Conservation (phyloP, 208 protist genomes). For the Leptomonas pyrrhocoris region DNA sequence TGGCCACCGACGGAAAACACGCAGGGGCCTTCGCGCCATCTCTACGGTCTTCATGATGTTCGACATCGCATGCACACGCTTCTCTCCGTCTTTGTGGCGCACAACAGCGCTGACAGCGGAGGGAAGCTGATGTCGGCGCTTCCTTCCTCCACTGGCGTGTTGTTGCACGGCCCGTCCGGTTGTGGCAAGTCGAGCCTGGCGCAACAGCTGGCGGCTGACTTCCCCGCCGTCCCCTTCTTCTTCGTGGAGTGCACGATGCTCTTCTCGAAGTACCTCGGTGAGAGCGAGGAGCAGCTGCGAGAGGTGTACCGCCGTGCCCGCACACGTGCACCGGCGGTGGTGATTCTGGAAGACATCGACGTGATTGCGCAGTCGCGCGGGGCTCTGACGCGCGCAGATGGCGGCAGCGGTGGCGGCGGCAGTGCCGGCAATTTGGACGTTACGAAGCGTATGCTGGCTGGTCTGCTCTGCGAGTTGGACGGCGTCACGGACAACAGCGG, state of each 20-base stretch:
- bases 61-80: slow-evolving; percentile 43
- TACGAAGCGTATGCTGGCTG: slow-evolving; percentile 90
- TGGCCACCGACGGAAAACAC: background rate
- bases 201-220: slow-evolving; percentile 36
- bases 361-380: slow-evolving; percentile 75
- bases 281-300: slow-evolving; percentile 87
- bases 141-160: slow-evolving; percentile 68
- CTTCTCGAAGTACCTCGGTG: slow-evolving; percentile 90
- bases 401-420: slow-evolving; percentile 18
- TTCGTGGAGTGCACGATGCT: slow-evolving; percentile 77
- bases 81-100: slow-evolving; percentile 40
- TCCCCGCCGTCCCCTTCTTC: slow-evolving; percentile 55
- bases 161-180: slow-evolving; percentile 84
- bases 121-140: slow-evolving; percentile 40
- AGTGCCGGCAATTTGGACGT: slow-evolving; percentile 51
- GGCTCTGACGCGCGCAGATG: slow-evolving; percentile 23
- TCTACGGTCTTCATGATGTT: slow-evolving; percentile 61
- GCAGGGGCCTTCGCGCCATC: background rate
- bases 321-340: slow-evolving; percentile 65
- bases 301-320: slow-evolving; percentile 74
- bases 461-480: slow-evolving; percentile 97
- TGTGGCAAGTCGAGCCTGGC: slow-evolving; percentile 80
- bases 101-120: slow-evolving; percentile 5
- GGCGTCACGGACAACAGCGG: slow-evolving; percentile 89
- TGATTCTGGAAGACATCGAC: slow-evolving; percentile 88